Evolutionary conservation across 495 filamentous ascomycete genomes (phyloP).

Genomic region (Neurospora sublineolata): DNA sequence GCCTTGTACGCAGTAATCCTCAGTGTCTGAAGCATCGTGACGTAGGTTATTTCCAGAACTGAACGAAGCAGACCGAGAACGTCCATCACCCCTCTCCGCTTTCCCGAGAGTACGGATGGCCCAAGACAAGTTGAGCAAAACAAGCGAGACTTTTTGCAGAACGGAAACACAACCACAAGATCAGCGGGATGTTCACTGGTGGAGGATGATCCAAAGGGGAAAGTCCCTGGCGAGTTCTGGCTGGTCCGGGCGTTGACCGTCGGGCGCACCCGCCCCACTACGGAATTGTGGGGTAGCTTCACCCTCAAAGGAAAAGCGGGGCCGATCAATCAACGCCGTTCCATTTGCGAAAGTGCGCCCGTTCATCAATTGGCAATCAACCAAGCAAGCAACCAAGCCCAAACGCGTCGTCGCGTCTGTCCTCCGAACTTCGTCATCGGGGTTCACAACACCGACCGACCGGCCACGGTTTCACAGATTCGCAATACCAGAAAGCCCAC

Average conservation of each 20-base stretch:
- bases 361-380: neutral
- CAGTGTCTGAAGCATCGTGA: neutral
- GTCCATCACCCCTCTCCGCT: neutral
- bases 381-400: neutral
- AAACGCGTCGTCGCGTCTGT: neutral
- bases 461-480: neutral
- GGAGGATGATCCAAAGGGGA: neutral
- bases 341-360: neutral
- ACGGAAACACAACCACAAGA: neutral
- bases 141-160: neutral
- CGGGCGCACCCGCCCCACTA: neutral
- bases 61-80: neutral
- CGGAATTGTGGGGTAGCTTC: neutral
- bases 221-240: neutral
- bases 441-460: neutral
- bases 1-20: neutral
- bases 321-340: neutral
- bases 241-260: neutral
- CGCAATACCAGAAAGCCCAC: neutral
- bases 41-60: neutral
- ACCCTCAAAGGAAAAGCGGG: neutral
- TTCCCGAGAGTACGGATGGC: neutral
- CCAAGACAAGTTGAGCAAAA: neutral
- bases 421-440: neutral
- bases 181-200: neutral